Evolutionary conservation across 2,329 filamentous ascomycete species (phyloP).

Genomic region (Sporothrix sp.): DNA sequence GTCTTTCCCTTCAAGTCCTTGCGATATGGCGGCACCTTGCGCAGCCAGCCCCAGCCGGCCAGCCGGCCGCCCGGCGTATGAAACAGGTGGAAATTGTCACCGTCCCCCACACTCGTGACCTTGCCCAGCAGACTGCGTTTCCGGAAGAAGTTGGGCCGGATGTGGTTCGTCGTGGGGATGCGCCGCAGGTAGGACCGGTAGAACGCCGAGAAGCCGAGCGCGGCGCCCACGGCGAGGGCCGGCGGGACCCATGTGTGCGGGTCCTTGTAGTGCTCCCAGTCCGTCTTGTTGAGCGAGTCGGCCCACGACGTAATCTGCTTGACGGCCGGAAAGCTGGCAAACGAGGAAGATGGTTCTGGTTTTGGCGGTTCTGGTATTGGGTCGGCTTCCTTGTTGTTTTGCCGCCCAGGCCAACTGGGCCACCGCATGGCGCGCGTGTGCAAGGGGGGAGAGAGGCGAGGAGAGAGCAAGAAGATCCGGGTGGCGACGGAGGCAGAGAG

Average conservation of each 20-base stretch:
- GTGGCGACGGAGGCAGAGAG: neutral
- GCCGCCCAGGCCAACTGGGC: slow-evolving; percentile 16
- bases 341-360: neutral
- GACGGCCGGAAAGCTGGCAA: neutral
- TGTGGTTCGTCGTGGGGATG: slow-evolving; percentile 66
- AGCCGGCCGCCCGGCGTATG: slow-evolving; percentile 87
- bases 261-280: slow-evolving; percentile 46
- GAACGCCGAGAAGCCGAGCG: slow-evolving; percentile 44
- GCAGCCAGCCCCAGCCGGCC: slow-evolving; percentile 87
- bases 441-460: neutral
- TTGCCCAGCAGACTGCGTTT: slow-evolving; percentile 68
- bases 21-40: slow-evolving; percentile 59
- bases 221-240: slow-evolving; percentile 44
- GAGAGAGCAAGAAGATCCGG: neutral
- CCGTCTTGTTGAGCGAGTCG: slow-evolving; percentile 34
- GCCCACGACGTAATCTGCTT: slow-evolving; percentile 26
- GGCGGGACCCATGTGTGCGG: slow-evolving; percentile 45
- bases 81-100: slow-evolving; percentile 88
- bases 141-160: slow-evolving; percentile 66
- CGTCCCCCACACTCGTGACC: slow-evolving; percentile 92
- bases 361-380: neutral
- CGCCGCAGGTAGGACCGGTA: slow-evolving; percentile 74
- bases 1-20: slow-evolving; percentile 67
- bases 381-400: slow-evolving; percentile 9
- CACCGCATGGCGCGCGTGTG: slow-evolving; percentile 15